Evolutionary conservation across 192 early-diverging fungal species (phyloP).

Genomic region (Anaeromyces robustus): DNA sequence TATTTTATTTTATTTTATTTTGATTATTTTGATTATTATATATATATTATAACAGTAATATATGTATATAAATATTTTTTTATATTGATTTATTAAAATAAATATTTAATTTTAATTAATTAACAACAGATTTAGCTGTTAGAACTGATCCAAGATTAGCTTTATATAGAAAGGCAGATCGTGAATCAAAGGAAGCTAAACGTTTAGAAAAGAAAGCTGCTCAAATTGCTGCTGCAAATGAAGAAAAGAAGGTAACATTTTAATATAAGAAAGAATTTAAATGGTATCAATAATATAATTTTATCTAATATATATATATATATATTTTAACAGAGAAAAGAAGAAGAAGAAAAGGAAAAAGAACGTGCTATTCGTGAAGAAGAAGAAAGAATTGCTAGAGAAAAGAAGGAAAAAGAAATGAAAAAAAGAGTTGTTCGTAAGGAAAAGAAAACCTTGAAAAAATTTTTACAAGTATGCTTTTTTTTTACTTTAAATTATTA

Average conservation of each 20-base stretch:
- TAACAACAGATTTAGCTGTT: constrained; percentile 65
- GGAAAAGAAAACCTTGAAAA: constrained; percentile 78
- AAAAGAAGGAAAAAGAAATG: constrained; percentile 69
- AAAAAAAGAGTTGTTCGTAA: constrained; percentile 75
- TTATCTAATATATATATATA: too few species aligned
- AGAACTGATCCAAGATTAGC: constrained; percentile 79
- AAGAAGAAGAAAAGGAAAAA: background rate
- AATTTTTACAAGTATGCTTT: constrained; percentile 20
- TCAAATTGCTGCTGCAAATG: constrained; percentile 34
- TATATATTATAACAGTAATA: too few species aligned
- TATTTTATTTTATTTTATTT: too few species aligned
- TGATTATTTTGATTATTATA: too few species aligned
- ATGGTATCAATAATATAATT: too few species aligned
- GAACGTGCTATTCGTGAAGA: constrained; percentile 9
- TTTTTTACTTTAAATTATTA: too few species aligned
- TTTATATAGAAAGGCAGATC: constrained; percentile 78
- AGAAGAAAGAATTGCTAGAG: constrained; percentile 2
- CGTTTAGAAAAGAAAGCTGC: constrained; percentile 64
- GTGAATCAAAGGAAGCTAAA: constrained; percentile 78
- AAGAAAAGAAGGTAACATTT: constrained; percentile 17
- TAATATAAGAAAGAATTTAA: too few species aligned
- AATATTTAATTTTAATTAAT: too few species aligned
- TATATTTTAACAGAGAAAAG: background rate
- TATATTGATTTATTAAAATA: too few species aligned
- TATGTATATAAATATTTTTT: too few species aligned